Conservation (phyloP, 768 basidiomycete genomes). For the Naganishia randhawae region DNA sequence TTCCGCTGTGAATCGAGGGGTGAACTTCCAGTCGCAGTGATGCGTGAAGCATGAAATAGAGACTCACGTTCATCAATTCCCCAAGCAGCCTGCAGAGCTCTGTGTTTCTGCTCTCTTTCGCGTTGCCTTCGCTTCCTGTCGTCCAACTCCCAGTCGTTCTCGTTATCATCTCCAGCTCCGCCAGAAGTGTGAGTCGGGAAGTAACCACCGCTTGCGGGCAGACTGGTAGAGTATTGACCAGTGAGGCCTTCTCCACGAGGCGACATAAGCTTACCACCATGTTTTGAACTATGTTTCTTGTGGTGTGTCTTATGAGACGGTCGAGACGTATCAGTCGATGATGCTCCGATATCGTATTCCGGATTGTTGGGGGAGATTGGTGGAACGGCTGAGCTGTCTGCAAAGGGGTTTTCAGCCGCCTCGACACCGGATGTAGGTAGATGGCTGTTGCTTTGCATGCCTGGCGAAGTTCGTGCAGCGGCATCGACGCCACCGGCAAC, state of each 20-base stretch:
- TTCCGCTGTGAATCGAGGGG: conserved; percentile 40
- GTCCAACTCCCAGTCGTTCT: conserved; percentile 37
- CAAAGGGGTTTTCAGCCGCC: conserved; percentile 1
- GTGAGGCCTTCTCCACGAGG: conserved; percentile 18
- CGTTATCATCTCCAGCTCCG: conserved; percentile 5
- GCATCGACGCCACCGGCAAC: background rate
- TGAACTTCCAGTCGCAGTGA: background rate
- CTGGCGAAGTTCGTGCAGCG: background rate
- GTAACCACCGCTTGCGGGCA: conserved; percentile 48
- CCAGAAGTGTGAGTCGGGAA: conserved; percentile 26
- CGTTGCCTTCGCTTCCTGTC: conserved; percentile 41
- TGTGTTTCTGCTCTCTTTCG: conserved; percentile 45
- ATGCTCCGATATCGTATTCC: conserved; percentile 4
- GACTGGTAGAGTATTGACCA: conserved; percentile 46
- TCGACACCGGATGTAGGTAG: background rate
- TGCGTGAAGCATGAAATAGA: background rate
- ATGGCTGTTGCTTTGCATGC: background rate
- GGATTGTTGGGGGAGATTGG: background rate
- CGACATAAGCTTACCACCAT: conserved; percentile 3
- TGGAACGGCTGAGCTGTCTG: background rate
- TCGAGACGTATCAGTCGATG: background rate
- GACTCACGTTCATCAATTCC: conserved; percentile 49
- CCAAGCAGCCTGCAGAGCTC: conserved; percentile 50
- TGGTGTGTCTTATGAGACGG: conserved; percentile 13
- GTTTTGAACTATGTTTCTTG: conserved; percentile 18